Base-by-base conservation (phyloP, 306 rosid species). In the Lathyrus oleraceus region DNA sequence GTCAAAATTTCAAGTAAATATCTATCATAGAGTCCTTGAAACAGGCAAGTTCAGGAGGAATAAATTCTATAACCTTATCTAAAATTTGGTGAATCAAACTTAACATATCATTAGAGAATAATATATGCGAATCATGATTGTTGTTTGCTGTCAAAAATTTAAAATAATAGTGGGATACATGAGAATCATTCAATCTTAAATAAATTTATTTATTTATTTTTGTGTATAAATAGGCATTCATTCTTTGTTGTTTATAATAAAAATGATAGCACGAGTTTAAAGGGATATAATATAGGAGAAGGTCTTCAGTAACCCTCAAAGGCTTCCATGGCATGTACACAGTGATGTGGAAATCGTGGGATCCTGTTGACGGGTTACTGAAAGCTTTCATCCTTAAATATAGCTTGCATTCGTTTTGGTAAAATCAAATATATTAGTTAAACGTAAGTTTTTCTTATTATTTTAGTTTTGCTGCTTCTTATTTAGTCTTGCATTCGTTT, bases 31-130 rank as follows among this genome's bases (percentile, higher is more conserved):
- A 53, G 9, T 3, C 60, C 10, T 10, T 27, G 2, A 45, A 36
- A 20, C 12, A 59, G 3, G 15, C 23, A 76, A 2, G 65, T 61
- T 39, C 32, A 23, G 0, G 9, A 10, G 51, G 81, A 69, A 58
- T 58, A 30, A 30, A 58, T 58, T 58, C 42, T 30, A 47, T 69
- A 61, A 61, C 35, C 51, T 69, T 61, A 76, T 76, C 81, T 76
- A 12, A 19, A 61, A 76, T 76, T 69, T 48, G 71, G 81, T 42
- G 81, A 69, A 69, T 76, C 58, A 52, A 61, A 21, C 36, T 58
- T 32, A 52, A 8, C 28, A 52, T 20, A 52, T 52, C n/a, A 53
- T 53, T 4, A 53, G 10, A 53, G 32, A 21, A 53, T 32, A 32
- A 32, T 32, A 32, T 32, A 32, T 53, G 15, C 4, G 17, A 53